phyloP scores from a whole-genome alignment of 371 early-diverging fungal species.

The Lichtheimia hyalospora region DNA sequence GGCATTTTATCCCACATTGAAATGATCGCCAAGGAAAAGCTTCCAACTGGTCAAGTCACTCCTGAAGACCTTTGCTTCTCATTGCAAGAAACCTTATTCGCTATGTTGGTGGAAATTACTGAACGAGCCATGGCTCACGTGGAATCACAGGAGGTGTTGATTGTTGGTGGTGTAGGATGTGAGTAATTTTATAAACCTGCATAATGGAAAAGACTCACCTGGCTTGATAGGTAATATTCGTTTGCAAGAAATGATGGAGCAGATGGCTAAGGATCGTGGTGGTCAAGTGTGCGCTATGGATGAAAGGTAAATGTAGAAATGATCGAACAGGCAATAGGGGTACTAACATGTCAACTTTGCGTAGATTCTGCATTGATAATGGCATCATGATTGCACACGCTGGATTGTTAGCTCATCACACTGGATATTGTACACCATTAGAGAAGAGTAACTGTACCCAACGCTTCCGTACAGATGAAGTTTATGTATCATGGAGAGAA shows the following conservation, averaged over 20 bases:
- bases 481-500: slow-evolving; percentile 88
- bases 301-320: slow-evolving; percentile 67
- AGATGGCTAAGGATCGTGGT: slow-evolving; percentile 93
- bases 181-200: slow-evolving; percentile 20
- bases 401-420: slow-evolving; percentile 79
- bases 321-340: background rate
- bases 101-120: slow-evolving; percentile 99
- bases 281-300: slow-evolving; percentile 96
- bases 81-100: slow-evolving; percentile 98
- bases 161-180: slow-evolving; percentile 99
- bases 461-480: slow-evolving; percentile 93
- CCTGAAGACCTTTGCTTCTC: slow-evolving; percentile 96
- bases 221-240: slow-evolving; percentile 72
- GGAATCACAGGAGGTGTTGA: slow-evolving; percentile 89
- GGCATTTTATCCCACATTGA: slow-evolving; percentile 95
- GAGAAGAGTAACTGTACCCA: slow-evolving; percentile 94
- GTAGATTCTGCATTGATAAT: slow-evolving; percentile 97
- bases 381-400: slow-evolving; percentile 99
- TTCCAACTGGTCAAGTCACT: slow-evolving; percentile 60
- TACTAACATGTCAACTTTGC: too few species aligned
- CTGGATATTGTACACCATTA: slow-evolving; percentile 74
- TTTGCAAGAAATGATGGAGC: slow-evolving; percentile 98
- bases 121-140: slow-evolving; percentile 99
- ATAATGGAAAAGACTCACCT: background rate
- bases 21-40: slow-evolving; percentile 66